Evolutionary conservation across 2,329 filamentous ascomycete genomes (phyloP).

Genomic region (Alternaria dauci): DNA sequence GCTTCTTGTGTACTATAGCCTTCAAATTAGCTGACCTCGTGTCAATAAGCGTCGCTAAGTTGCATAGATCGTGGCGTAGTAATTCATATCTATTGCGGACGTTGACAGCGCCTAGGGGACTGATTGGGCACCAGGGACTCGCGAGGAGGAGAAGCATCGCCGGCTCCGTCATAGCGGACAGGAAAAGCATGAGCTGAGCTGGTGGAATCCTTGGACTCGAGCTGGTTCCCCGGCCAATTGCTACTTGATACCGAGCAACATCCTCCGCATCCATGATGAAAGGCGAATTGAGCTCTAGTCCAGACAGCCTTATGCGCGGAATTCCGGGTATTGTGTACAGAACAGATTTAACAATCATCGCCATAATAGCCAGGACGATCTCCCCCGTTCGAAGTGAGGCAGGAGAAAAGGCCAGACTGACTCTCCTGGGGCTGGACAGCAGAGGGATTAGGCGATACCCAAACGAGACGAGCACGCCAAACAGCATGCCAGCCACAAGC

Average conservation of each 20-base stretch:
- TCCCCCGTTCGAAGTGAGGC: constrained; percentile 11
- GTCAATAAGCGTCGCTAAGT: not conserved
- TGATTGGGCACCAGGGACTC: constrained; percentile 12
- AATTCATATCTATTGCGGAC: constrained; percentile 16
- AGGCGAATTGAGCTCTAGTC: constrained; percentile 4
- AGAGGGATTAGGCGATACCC: constrained; percentile 14
- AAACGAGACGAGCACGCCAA: constrained; percentile 8
- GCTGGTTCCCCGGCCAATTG: not conserved
- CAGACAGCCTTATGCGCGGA: not conserved
- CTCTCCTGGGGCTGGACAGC: constrained; percentile 1
- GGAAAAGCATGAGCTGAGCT: constrained; percentile 7
- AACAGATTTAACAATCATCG: constrained; percentile 4
- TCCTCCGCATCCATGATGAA: constrained; percentile 11
- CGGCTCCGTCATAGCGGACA: constrained; percentile 14
- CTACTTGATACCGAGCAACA: constrained; percentile 1
- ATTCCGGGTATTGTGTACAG: not conserved
- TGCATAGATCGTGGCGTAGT: constrained; percentile 11
- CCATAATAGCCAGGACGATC: constrained; percentile 10
- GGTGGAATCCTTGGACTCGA: not conserved
- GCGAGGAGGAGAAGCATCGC: constrained; percentile 19
- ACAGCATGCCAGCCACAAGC: not conserved
- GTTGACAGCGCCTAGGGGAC: constrained; percentile 15
- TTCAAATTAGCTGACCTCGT: constrained; percentile 2
- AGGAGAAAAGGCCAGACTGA: constrained; percentile 13
- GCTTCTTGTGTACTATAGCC: not conserved